These are phyloP conservation scores for Chalciporus piperatus DNA, from an alignment of 768 basidiomycete genomes.

Conservation along the genomic window DNA sequence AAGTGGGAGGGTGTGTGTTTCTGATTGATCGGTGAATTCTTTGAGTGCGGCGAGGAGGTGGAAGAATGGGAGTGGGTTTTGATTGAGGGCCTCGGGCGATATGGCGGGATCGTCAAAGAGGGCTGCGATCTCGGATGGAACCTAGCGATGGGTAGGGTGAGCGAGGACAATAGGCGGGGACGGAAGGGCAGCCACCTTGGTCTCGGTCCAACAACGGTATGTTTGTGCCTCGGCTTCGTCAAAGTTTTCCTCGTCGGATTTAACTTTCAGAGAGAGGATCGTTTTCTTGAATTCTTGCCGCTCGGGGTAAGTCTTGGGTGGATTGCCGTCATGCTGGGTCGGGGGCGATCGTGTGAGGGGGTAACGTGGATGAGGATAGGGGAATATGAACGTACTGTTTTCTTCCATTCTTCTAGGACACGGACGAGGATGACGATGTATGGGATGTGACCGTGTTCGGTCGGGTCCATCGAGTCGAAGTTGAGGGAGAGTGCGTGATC, in stretches of 20 bases:
- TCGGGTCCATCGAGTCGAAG: constrained; percentile 77
- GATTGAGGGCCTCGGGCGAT: constrained; percentile 35
- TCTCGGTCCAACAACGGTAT: constrained; percentile 71
- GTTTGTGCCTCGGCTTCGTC: constrained; percentile 92
- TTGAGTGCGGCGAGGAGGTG: constrained; percentile 73
- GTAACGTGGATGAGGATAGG: neutral
- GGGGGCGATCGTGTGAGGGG: neutral
- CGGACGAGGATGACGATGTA: constrained; percentile 88
- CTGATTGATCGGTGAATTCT: constrained; percentile 53
- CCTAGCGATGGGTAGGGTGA: constrained; percentile 27
- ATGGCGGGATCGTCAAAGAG: constrained; percentile 66
- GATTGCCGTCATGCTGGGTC: constrained; percentile 62
- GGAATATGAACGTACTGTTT: constrained; percentile 47
- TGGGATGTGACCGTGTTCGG: constrained; percentile 87
- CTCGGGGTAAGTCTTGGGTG: constrained; percentile 55
- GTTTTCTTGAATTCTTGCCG: constrained; percentile 73
- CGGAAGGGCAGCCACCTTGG: constrained; percentile 34
- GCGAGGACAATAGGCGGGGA: neutral
- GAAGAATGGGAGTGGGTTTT: constrained; percentile 68
- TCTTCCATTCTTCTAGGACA: constrained; percentile 81
- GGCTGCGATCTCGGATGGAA: constrained; percentile 64
- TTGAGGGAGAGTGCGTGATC: constrained; percentile 71
- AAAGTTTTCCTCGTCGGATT: constrained; percentile 93
- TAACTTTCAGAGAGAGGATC: constrained; percentile 63
- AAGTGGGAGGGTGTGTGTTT: constrained; percentile 71